Evolutionary conservation across 306 rosid species (phyloP).

Genomic region (Castanea sativa): DNA sequence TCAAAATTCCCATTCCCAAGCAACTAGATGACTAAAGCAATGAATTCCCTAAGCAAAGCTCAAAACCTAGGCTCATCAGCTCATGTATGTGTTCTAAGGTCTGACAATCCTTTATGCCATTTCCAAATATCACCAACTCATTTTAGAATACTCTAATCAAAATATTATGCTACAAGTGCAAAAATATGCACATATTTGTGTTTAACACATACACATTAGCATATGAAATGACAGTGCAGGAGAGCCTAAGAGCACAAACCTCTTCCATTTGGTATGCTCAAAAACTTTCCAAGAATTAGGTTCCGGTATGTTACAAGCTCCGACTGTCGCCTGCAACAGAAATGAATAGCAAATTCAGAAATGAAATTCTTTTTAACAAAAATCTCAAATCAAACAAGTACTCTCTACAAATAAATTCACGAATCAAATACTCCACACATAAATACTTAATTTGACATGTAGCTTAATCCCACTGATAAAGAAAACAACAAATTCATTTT

Average conservation of each 20-base stretch:
- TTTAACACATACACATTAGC: neutral
- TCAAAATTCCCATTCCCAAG: neutral
- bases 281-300: slow-evolving; percentile 89
- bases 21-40: neutral
- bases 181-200: neutral
- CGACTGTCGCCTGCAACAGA: slow-evolving; percentile 70
- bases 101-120: neutral
- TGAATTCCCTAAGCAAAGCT: neutral
- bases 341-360: slow-evolving; percentile 4
- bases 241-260: slow-evolving; percentile 48
- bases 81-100: neutral
- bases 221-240: neutral
- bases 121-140: neutral
- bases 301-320: slow-evolving; percentile 79
- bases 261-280: slow-evolving; percentile 95
- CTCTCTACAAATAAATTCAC: neutral
- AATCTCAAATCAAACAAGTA: neutral
- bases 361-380: slow-evolving; percentile 1
- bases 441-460: neutral
- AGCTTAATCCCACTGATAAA: no score
- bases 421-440: neutral
- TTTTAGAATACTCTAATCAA: neutral
- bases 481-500: no score
- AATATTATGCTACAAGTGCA: neutral
- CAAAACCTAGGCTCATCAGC: neutral